Conservation (phyloP, 2,329 filamentous ascomycete species). For the Phialophora tarda region DNA sequence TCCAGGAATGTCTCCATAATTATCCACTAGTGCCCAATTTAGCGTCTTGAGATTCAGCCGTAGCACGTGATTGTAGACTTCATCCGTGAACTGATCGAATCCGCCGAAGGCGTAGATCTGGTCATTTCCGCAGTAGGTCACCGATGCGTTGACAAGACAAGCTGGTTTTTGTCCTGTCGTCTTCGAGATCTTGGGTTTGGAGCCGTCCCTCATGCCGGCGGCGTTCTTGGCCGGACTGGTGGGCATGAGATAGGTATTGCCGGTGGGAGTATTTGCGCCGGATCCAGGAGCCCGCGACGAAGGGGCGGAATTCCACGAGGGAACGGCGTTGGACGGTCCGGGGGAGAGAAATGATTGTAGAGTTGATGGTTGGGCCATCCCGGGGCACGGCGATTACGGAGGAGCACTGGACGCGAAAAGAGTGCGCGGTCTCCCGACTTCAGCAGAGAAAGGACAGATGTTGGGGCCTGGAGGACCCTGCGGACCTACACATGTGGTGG, state of each 20-base stretch:
- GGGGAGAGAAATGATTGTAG: constrained; percentile 23
- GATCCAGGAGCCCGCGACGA: constrained; percentile 26
- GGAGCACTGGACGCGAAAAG: background rate
- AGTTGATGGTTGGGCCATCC: constrained; percentile 34
- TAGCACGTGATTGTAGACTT: constrained; percentile 97
- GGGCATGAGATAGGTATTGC: constrained; percentile 81
- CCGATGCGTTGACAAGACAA: constrained; percentile 95
- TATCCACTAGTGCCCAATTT: constrained; percentile 95
- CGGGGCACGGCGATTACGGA: constrained; percentile 7
- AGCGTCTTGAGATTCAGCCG: constrained; percentile 83
- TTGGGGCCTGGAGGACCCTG: background rate
- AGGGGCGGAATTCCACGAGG: constrained; percentile 12
- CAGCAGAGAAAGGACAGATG: background rate
- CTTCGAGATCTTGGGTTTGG: constrained; percentile 73
- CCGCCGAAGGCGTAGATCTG: constrained; percentile 98
- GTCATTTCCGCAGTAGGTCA: constrained; percentile 98
- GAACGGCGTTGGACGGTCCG: constrained; percentile 10
- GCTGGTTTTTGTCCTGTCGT: constrained; percentile 82
- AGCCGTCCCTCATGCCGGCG: constrained; percentile 66
- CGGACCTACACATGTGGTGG: background rate
- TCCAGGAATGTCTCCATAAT: constrained; percentile 66
- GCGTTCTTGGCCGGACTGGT: constrained; percentile 76
- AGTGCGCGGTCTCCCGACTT: background rate
- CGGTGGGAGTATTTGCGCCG: constrained; percentile 37
- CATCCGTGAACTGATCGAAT: constrained; percentile 98